Base-by-base conservation (phyloP, 2,329 filamentous ascomycete species). In the Alternaria triticimaculans region DNA sequence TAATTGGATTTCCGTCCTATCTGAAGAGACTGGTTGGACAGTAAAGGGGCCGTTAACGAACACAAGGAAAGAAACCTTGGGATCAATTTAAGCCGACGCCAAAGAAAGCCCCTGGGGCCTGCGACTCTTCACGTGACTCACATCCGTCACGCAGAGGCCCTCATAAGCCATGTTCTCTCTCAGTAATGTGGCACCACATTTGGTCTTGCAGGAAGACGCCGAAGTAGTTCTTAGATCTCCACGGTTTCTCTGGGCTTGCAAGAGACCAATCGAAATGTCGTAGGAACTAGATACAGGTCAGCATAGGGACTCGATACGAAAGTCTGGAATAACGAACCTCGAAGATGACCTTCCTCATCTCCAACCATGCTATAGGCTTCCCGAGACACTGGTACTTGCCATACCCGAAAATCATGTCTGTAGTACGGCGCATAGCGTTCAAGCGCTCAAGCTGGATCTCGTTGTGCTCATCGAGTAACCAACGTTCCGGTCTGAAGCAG, bases 401-500 rank as follows among this genome's bases (percentile, higher is more conserved):
- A 56, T 75, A 75, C 7, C 77, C 75, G 51, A 78, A 79, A 5
- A 76, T 69, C 63, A 79, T 60, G 5, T 76, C 74, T 11, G 69
- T 72, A 1, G 66, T 70, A 21, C 70, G 68, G 43, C 68, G 59
- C 76, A 79, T 80, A 0, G 57, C 65, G 6, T 45, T 44, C 12
- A 75, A 43, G 15, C 58, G 56, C 3, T 68, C 56, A 3, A 49
- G 41, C 21, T 45, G n/a, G 15, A 15, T 25, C 3, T 66, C 44
- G 6, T 63, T 26, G 26, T 65, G 58, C 14, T 69, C 68, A 6
- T 73, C 58, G 11, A 70, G 48, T 3, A 85, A 67, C 83, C 84
- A 86, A 9, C 84, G 75, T 69, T 85, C 84, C 0, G 84, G 84
- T 4, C 81, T 76, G 68, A 84, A 86, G 6, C 73, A 63, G 14